Base-by-base conservation (phyloP, 1,284 basidiomycete genomes). In the Pseudomicrostroma phylloplanum region DNA sequence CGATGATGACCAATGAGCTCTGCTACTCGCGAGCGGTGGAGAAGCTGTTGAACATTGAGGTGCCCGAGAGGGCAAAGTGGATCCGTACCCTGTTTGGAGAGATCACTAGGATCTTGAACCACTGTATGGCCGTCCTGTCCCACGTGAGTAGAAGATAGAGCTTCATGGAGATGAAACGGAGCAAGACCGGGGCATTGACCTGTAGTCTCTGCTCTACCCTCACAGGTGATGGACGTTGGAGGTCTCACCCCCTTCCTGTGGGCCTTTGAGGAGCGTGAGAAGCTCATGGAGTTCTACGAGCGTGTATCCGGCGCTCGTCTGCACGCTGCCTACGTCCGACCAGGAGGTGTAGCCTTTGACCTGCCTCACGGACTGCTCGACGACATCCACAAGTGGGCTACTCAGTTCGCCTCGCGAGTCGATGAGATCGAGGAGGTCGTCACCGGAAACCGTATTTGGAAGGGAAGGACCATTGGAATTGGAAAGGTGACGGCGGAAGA, bases 241-340 rank as follows among this genome's bases (percentile, higher is more conserved):
- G 94, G 92, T 67, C 85, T 99, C 7, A 99, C 96, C 1, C 96
- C 94, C 55, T 99, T 97, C 88, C 84, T 98, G 46, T 98, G 92
- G 93, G 96, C 93, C 76, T 97, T 98, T 84, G 94, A 98, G 82
- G 94, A 98, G 82, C 92, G 94, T 69, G 94, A 98, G 83, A 97
- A 98, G 84, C 87, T 98, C 70, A 97, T 97, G 94, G 94, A 98
- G 81, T 98, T 98, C 82, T 97, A 98, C 82, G 94, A 99, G 82
- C 91, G 94, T 63, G 93, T 98, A 41, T 97, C 93, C 9, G 94
- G 94, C 72, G 94, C 94, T 1, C 92, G 94, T 65, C 85, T 99
- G 76, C 94, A 98, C 80, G 88, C 92, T 6, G 94, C 94, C n/a
- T 98, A 97, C 80, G 88, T 98, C 56, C 90, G 94, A 66, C 96